Percentiles rank a stretch among this genome's conserved stretches.
Evolutionary conservation across 805 yeast species (phyloP).

Genomic region (Ogataea corticis): DNA sequence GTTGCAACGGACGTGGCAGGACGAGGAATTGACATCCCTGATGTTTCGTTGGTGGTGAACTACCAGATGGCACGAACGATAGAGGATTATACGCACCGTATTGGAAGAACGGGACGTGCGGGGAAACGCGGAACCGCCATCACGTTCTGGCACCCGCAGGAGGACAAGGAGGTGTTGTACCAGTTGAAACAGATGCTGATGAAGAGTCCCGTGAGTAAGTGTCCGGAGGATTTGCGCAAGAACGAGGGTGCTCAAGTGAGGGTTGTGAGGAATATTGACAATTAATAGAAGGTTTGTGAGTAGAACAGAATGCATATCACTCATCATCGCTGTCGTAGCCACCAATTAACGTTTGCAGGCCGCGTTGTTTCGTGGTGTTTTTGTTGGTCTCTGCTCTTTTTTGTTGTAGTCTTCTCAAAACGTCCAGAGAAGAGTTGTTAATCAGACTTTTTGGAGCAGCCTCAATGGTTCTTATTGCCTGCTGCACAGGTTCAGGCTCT

Average conservation of each 20-base stretch:
- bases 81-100: slow-evolving; percentile 87
- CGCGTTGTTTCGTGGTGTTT: background rate
- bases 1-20: slow-evolving; percentile 97
- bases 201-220: slow-evolving; percentile 38
- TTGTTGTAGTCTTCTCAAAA: background rate
- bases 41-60: slow-evolving; percentile 82
- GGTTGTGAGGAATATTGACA: slow-evolving; percentile 17
- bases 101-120: slow-evolving; percentile 97
- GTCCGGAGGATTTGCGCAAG: slow-evolving; percentile 41
- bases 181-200: slow-evolving; percentile 51
- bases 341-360: slow-evolving; percentile 4
- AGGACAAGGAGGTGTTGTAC: slow-evolving; percentile 52
- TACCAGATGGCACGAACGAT: slow-evolving; percentile 77
- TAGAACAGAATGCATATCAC: too few species aligned
- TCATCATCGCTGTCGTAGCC: slow-evolving; percentile 18
- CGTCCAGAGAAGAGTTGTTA: slow-evolving; percentile 4
- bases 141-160: slow-evolving; percentile 60
- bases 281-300: background rate
- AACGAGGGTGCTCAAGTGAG: slow-evolving; percentile 23
- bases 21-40: slow-evolving; percentile 90
- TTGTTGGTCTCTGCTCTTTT: background rate
- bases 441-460: background rate
- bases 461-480: background rate
- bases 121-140: slow-evolving; percentile 77
- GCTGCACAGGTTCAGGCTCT: slow-evolving; percentile 5